A percentile compares a stretch with the other conserved stretches of the same genome.
These are phyloP conservation scores for Fusarium equiseti DNA, from an alignment of 2,329 filamentous ascomycete genomes.

Conservation along the genomic window DNA sequence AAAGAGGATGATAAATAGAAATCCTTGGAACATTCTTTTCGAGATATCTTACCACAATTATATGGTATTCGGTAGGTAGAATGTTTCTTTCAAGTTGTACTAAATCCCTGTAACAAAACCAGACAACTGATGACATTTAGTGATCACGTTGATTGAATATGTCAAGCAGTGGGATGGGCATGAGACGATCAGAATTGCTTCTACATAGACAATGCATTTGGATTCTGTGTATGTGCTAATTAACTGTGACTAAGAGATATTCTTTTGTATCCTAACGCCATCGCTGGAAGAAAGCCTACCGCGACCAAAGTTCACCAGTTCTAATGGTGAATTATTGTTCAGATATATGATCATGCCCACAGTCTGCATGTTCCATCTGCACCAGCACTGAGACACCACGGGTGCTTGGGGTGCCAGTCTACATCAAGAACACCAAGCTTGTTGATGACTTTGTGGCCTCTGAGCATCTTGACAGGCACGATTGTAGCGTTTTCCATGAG, in stretches of 20 bases:
- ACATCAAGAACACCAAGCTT: slow-evolving; percentile 92
- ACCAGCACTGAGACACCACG: slow-evolving; percentile 94
- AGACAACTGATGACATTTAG: neutral
- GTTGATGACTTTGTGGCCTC: slow-evolving; percentile 87
- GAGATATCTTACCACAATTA: neutral
- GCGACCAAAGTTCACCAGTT: slow-evolving; percentile 11
- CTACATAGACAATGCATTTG: neutral
- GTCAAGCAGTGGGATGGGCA: neutral
- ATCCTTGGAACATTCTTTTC: neutral
- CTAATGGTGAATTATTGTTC: neutral
- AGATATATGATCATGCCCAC: slow-evolving; percentile 67
- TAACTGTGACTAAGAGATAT: slow-evolving; percentile 6
- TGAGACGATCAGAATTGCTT: neutral
- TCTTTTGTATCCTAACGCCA: slow-evolving; percentile 38
- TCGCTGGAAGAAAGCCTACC: slow-evolving; percentile 36
- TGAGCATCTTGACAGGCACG: slow-evolving; percentile 93
- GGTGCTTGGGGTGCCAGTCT: slow-evolving; percentile 94
- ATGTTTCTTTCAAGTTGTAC: neutral
- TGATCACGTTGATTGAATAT: neutral
- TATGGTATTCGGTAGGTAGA: neutral
- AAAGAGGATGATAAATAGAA: no score
- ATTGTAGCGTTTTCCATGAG: slow-evolving; percentile 97
- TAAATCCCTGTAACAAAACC: neutral
- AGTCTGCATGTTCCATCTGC: slow-evolving; percentile 92
- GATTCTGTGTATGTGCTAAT: neutral